A percentile compares a stretch with the other conserved stretches of the same genome.
These are phyloP conservation scores for Abelmoschus esculentus DNA, from an alignment of 345 rosid genomes.

Conservation along the genomic window DNA sequence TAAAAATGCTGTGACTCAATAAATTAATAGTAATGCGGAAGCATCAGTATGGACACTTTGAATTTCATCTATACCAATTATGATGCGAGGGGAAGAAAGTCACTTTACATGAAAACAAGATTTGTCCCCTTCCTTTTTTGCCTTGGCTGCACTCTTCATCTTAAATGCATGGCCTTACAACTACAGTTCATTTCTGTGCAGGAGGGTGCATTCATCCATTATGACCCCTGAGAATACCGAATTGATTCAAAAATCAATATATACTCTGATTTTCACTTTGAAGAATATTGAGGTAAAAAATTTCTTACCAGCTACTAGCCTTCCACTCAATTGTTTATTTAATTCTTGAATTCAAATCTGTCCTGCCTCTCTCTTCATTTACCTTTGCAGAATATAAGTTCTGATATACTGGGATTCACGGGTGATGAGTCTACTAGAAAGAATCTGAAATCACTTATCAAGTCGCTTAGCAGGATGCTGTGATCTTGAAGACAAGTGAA, in stretches of 20 bases:
- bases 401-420: conserved; percentile 95
- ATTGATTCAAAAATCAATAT: conserved; percentile 71
- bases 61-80: neutral
- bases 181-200: conserved; percentile 19
- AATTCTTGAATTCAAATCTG: neutral
- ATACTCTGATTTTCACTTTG: conserved; percentile 79
- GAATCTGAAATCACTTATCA: conserved; percentile 82
- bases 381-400: conserved; percentile 75
- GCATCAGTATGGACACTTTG: neutral
- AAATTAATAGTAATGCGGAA: neutral
- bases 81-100: neutral
- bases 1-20: neutral
- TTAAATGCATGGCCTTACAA: neutral
- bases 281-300: conserved; percentile 82
- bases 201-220: conserved; percentile 65
- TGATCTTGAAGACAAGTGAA: conserved; percentile 38
- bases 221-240: conserved; percentile 95
- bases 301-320: neutral
- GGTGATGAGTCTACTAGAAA: conserved; percentile 87
- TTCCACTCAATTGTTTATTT: neutral
- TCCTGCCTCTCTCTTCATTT: neutral
- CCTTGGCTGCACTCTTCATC: neutral
- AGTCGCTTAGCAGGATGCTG: conserved; percentile 87
- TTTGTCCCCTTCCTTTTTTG: neutral
- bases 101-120: neutral